Conservation (phyloP, 441 rosid species). For the Macaranga tanarius region DNA sequence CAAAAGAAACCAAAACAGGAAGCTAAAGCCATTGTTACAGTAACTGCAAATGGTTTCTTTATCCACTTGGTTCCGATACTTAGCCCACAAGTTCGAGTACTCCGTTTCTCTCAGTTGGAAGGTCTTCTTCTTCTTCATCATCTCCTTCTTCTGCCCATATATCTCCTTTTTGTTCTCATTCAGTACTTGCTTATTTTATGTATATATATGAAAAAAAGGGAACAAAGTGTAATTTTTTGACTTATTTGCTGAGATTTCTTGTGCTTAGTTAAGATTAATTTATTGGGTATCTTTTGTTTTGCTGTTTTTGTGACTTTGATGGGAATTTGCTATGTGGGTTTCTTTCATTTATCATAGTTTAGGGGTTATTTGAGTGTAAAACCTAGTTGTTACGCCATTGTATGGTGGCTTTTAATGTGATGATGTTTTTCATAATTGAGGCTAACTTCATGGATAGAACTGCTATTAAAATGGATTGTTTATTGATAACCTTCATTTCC, state of each 20-base stretch:
- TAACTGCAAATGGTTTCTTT: slow-evolving; percentile 55
- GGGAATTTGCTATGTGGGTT: neutral
- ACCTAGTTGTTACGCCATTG: neutral
- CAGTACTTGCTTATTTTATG: neutral
- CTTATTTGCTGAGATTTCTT: neutral
- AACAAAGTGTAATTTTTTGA: neutral
- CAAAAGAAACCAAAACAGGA: neutral
- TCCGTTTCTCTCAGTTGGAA: slow-evolving; percentile 59
- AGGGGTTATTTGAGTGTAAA: neutral
- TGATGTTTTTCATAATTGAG: neutral
- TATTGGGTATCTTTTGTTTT: neutral
- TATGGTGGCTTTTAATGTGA: slow-evolving; percentile 4
- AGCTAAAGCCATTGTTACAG: neutral
- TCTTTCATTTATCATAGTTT: neutral
- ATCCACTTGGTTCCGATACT: slow-evolving; percentile 76
- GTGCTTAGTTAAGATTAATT: neutral
- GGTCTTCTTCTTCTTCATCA: slow-evolving; percentile 36
- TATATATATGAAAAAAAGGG: too few relatives aligned
- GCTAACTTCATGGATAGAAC: neutral
- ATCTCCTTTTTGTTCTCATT: neutral
- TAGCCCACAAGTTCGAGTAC: slow-evolving; percentile 63
- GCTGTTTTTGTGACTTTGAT: neutral
- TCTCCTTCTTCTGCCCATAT: neutral
- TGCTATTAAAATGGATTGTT: slow-evolving; percentile 22
- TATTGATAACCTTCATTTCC: slow-evolving; percentile 18